phyloP scores from a whole-genome alignment of 2,329 filamentous ascomycete species.

The Aspergillus vadensis region DNA sequence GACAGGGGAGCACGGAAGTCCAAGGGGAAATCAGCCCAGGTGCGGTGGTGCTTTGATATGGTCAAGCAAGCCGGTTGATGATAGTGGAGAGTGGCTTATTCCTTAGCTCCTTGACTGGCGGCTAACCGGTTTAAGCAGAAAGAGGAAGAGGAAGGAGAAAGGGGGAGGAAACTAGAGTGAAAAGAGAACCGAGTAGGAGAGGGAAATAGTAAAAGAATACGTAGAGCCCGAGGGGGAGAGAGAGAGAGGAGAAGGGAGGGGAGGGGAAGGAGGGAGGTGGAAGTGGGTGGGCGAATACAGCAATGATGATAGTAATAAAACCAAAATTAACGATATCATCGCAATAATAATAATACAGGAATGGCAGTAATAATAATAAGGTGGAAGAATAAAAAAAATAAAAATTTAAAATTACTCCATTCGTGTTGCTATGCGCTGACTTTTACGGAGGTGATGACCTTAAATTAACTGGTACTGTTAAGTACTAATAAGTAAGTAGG shows the following conservation, averaged over 20 bases:
- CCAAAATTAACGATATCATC: background rate
- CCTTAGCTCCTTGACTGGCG: conserved; percentile 14
- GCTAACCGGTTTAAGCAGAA: conserved; percentile 12
- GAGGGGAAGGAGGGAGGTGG: background rate
- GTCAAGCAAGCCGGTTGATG: conserved; percentile 5
- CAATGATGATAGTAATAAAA: background rate
- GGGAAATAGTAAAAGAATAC: too few species aligned
- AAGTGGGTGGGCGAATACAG: background rate
- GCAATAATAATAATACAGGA: background rate
- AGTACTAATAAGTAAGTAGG: background rate
- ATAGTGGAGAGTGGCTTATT: conserved; percentile 10
- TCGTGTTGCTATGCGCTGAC: background rate
- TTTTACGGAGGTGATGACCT: background rate
- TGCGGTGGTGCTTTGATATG: background rate
- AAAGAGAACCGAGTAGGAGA: too few species aligned
- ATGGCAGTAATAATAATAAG: background rate
- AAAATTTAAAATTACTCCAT: conserved; percentile 6
- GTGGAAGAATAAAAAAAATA: background rate
- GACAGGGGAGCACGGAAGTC: background rate
- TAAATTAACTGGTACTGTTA: background rate
- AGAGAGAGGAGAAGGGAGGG: background rate
- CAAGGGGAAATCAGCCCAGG: conserved; percentile 1
- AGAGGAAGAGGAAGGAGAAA: conserved; percentile 7
- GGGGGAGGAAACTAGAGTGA: background rate
- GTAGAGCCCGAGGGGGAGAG: background rate